Base-by-base conservation (phyloP, 345 rosid species). In the Euphorbia pulcherrima region DNA sequence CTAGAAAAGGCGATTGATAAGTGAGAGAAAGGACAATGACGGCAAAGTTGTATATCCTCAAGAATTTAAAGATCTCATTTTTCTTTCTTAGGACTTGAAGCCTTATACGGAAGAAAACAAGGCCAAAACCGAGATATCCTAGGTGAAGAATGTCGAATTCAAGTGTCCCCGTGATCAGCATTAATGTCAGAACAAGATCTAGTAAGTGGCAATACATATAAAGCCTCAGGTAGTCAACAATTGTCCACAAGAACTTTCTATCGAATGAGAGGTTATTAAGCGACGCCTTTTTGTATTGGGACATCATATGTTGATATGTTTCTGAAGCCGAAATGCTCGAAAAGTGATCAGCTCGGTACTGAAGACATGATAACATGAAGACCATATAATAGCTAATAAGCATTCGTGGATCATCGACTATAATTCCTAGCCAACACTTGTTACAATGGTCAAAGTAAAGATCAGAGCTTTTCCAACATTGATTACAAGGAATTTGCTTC, bases 91-190 rank as follows among this genome's bases (percentile, higher is more conserved):
- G 55, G 23, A 82, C 72, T 48, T 76, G 67, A 47, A 82, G 73
- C 68, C 85, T 82, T 74, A 80, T 75, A 8, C 88, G 77, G 72
- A 82, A 85, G 74, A 82, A 85, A 28, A 82, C 64, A 29, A 85
- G 75, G 56, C 85, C 83, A 71, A 82, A 74, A 67, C 80, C 84
- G 23, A 82, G 86, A 68, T 85, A 85, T 23, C 86, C 88, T 29
- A 85, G 80, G 71, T 85, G 88, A 27, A 85, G 85, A 68, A 85
- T 64, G 37, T 85, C 88, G 46, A 78, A 85, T 67, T 85, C 88
- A n/a, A 85, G 85, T 6, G 88, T 85, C 40, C 88, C 88, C 6
- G 86, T 85, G 62, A 82, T 77, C 52, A 85, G 69, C 54, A 82
- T 72, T 60, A 82, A 62, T n/a, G 77, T 66, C 17, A 82, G 83